Conservation (phyloP, 1,139 yeast species). For the Debaryomyces subglobosus region DNA sequence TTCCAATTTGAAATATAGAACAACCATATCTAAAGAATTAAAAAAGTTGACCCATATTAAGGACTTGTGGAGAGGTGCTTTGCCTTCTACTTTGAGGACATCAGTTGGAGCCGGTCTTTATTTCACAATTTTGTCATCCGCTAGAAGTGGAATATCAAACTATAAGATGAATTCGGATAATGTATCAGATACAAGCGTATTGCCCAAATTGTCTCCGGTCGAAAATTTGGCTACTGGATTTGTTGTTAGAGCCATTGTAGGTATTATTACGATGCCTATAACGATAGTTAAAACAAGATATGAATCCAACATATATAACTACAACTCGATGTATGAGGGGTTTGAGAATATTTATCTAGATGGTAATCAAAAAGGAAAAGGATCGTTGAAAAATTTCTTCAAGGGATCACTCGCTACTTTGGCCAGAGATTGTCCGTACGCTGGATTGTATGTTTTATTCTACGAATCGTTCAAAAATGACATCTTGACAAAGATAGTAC, state of each 20-base stretch:
- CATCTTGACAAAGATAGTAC: constrained; percentile 24
- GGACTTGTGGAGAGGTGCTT: constrained; percentile 89
- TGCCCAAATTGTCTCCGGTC: constrained; percentile 72
- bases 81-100: constrained; percentile 88
- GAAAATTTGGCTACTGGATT: constrained; percentile 82
- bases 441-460: constrained; percentile 85
- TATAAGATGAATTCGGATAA: constrained; percentile 18
- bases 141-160: constrained; percentile 56
- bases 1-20: constrained; percentile 41
- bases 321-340: constrained; percentile 68
- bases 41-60: constrained; percentile 47
- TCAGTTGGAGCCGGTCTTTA: constrained; percentile 91
- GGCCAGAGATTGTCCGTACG: constrained; percentile 93
- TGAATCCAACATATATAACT: constrained; percentile 76
- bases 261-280: constrained; percentile 94
- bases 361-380: constrained; percentile 31
- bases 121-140: constrained; percentile 67
- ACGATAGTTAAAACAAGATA: constrained; percentile 90
- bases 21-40: constrained; percentile 45
- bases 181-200: constrained; percentile 30
- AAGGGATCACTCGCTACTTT: constrained; percentile 87
- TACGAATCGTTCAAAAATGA: constrained; percentile 72
- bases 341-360: constrained; percentile 55
- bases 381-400: constrained; percentile 67
- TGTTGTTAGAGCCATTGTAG: constrained; percentile 77